A percentile compares a stretch with the other conserved stretches of the same genome.
Conservation (phyloP, 129 eudicot species). For the Silybum marianum region DNA sequence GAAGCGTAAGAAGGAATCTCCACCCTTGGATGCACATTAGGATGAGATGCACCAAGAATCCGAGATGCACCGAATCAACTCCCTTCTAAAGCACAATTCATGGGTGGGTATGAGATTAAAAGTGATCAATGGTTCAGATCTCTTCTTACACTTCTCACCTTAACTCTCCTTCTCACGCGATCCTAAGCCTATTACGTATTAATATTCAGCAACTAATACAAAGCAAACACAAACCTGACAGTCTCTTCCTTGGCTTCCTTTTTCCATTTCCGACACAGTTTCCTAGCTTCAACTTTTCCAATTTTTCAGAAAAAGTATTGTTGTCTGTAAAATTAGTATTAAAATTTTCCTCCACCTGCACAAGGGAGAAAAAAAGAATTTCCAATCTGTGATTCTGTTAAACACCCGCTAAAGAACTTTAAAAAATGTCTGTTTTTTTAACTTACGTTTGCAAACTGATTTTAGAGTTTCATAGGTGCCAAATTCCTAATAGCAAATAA, state of each 20-base stretch:
- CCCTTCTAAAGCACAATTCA: too few relatives aligned
- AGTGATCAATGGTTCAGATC: too few relatives aligned
- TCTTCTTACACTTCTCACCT: too few relatives aligned
- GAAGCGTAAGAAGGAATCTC: too few relatives aligned
- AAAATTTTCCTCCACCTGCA: slow-evolving; percentile 51
- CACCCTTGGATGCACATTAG: too few relatives aligned
- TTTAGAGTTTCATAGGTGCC: neutral
- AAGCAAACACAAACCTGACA: slow-evolving; percentile 40
- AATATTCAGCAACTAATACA: slow-evolving; percentile 19
- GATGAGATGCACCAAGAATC: too few relatives aligned
- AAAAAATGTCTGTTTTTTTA: neutral
- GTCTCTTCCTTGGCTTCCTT: slow-evolving; percentile 39
- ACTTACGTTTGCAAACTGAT: neutral
- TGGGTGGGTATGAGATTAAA: too few relatives aligned
- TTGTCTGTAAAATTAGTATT: slow-evolving; percentile 25
- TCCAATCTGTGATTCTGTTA: neutral
- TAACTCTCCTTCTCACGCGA: too few relatives aligned
- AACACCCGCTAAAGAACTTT: neutral
- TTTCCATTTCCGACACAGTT: slow-evolving; percentile 27
- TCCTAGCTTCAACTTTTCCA: slow-evolving; percentile 33
- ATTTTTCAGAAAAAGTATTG: slow-evolving; percentile 10
- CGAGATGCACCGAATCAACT: too few relatives aligned
- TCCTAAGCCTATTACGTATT: too few relatives aligned
- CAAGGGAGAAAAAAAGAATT: slow-evolving; percentile 16
- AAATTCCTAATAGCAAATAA: slow-evolving; percentile 10